phyloP scores from a whole-genome alignment of 2,329 filamentous ascomycete genomes.

The Colletotrichum lentis region DNA sequence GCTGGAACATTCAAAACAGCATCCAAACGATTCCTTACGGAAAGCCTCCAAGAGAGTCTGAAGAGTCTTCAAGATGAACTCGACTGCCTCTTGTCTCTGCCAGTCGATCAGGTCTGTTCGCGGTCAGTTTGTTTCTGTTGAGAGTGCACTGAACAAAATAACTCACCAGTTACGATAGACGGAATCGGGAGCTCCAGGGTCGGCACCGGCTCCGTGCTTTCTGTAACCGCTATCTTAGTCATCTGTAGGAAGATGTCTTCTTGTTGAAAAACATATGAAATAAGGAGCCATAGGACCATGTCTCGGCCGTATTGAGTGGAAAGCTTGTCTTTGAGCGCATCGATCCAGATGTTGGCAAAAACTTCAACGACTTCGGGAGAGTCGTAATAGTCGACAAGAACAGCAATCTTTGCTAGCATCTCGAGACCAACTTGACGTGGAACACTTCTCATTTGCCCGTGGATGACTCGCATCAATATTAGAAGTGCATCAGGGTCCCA shows the following conservation, averaged over 20 bases:
- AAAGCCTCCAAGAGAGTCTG: neutral
- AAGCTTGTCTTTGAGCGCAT: neutral
- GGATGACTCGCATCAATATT: constrained; percentile 44
- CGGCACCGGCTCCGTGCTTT: neutral
- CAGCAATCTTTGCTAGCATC: constrained; percentile 43
- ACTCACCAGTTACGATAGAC: neutral
- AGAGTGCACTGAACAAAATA: no score
- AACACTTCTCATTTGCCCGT: constrained; percentile 41
- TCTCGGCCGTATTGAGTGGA: constrained; percentile 24
- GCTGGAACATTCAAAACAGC: neutral
- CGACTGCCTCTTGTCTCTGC: neutral
- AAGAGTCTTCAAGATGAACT: neutral
- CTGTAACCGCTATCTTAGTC: constrained; percentile 19
- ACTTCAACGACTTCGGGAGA: constrained; percentile 42
- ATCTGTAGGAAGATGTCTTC: constrained; percentile 9
- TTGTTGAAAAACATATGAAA: constrained; percentile 38
- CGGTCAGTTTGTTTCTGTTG: no score
- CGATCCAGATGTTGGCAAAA: constrained; percentile 37
- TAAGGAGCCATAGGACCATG: constrained; percentile 25
- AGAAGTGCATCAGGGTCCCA: constrained; percentile 45
- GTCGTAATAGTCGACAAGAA: constrained; percentile 46
- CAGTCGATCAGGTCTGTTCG: neutral
- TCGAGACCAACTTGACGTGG: constrained; percentile 40
- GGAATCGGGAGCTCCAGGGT: neutral
- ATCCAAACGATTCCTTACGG: accelerated